Evolutionary conservation across 1,139 yeast species (phyloP), one percentile per base, ranked within the genome.

Genomic region (Candida neerlandica): DNA sequence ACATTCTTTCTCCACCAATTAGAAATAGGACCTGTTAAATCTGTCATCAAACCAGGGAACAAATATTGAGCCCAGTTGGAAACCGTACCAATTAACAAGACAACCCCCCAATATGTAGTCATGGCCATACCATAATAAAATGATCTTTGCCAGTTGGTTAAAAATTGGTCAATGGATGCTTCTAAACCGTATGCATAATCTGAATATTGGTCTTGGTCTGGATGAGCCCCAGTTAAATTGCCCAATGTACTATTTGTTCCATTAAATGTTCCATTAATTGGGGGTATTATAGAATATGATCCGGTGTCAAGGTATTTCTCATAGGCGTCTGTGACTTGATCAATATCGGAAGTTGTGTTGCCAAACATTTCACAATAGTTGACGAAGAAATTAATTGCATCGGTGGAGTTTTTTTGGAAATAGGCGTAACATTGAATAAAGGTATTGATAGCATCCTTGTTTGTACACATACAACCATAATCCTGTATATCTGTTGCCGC

Each of bases 71-170:
- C 46, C 75, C 75, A 71, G 50, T 70, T 71, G 45, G 67, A 60
- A n/a, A 75, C 39, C 2, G 71, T 67, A 4, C 76, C 74, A 29
- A 72, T 27, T 2, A 80, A 23, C 51, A 80, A 58, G 10, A 81
- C 65, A 2, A 74, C 46, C 1, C 67, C 74, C 82, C 84, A 80
- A 55, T 71, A 81, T 0, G 78, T 79, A 30, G 81, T 37, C 41
- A 45, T 45, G 6, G 41, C 47, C 41, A 40, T 40, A 21, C 47
- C 47, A 32, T 45, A 45, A 16, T 19, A 42, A 10, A 42, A 42
- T 12, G 44, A 42, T 18, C 29, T 19, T 21, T 42, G 39, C 53
- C 67, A 72, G 51, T 70, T 70, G 5, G 71, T 73, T 35, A 69
- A 57, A 48, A 66, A 71, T 38, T 58, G 59, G 12, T 58, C 58